phyloP scores from a whole-genome alignment of 2,329 filamentous ascomycete species.

The Aspergillus pseudoglaucus region DNA sequence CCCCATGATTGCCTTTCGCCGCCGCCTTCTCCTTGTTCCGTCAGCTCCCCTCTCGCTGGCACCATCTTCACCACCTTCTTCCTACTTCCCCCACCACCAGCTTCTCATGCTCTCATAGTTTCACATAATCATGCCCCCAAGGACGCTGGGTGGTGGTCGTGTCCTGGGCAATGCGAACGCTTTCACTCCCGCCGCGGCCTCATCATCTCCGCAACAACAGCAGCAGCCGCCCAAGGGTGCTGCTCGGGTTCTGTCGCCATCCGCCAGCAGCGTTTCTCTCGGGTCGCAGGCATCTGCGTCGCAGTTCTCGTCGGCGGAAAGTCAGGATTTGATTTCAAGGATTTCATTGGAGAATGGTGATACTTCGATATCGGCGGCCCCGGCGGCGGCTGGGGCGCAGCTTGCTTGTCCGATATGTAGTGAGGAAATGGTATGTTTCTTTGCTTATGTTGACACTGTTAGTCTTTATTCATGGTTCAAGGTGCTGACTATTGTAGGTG shows the following conservation, averaged over 20 bases:
- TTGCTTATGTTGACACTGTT: neutral
- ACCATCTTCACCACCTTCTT: neutral
- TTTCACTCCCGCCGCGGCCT: constrained; percentile 58
- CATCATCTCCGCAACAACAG: constrained; percentile 36
- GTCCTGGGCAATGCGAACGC: constrained; percentile 81
- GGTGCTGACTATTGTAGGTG: constrained; percentile 50
- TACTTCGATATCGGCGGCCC: constrained; percentile 41
- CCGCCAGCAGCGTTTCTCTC: constrained; percentile 68
- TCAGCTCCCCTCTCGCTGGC: neutral
- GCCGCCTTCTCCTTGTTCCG: neutral
- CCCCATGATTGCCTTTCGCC: neutral
- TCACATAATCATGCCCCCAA: constrained; percentile 62
- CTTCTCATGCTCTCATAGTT: constrained; percentile 35
- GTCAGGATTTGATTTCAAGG: constrained; percentile 73
- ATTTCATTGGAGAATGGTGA: constrained; percentile 63
- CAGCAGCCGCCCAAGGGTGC: constrained; percentile 24
- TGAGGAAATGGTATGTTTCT: constrained; percentile 77
- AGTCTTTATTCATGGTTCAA: neutral
- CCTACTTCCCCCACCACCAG: constrained; percentile 1
- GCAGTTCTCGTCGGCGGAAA: constrained; percentile 62
- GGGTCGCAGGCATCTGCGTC: constrained; percentile 69
- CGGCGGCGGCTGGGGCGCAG: constrained; percentile 55
- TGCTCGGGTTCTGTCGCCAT: constrained; percentile 51
- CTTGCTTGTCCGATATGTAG: constrained; percentile 96
- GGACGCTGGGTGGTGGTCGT: constrained; percentile 86